A percentile compares a stretch with the other conserved stretches of the same genome.
Evolutionary conservation across 371 early-diverging fungal genomes (phyloP).

Genomic region (Mortierella sp.): DNA sequence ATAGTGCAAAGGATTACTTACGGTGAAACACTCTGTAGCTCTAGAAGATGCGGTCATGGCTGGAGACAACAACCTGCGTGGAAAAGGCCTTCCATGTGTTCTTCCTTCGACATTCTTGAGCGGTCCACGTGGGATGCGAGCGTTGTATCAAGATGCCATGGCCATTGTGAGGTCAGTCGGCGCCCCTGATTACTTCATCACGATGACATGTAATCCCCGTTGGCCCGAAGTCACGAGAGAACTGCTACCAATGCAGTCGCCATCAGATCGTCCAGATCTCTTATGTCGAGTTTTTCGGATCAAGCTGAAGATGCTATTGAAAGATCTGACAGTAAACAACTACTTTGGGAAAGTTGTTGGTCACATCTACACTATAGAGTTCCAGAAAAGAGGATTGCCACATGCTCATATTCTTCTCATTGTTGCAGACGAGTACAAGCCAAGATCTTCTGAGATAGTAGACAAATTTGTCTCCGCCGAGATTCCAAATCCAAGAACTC

Average conservation of each 20-base stretch:
- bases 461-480: slow-evolving; percentile 47
- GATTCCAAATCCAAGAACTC: slow-evolving; percentile 27
- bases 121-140: slow-evolving; percentile 34
- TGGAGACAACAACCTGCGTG: slow-evolving; percentile 30
- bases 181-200: slow-evolving; percentile 54
- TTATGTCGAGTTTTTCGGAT: slow-evolving; percentile 22
- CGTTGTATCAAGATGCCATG: slow-evolving; percentile 50
- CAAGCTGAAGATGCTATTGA: slow-evolving; percentile 33
- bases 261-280: slow-evolving; percentile 33
- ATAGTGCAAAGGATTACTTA: too few species aligned
- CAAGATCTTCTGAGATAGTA: slow-evolving; percentile 27
- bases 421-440: slow-evolving; percentile 25
- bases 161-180: slow-evolving; percentile 34
- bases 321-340: slow-evolving; percentile 20
- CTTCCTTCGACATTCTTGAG: slow-evolving; percentile 42
- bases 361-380: slow-evolving; percentile 8
- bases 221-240: slow-evolving; percentile 50
- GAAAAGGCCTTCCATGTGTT: slow-evolving; percentile 14
- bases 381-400: slow-evolving; percentile 31
- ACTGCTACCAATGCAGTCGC: slow-evolving; percentile 21
- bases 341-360: slow-evolving; percentile 30
- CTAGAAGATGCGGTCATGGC: too few species aligned
- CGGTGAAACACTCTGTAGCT: too few species aligned
- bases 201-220: slow-evolving; percentile 54
- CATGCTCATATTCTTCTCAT: slow-evolving; percentile 51